Evolutionary conservation across 495 filamentous ascomycete genomes (phyloP).

Genomic region (Penicillium paxilli): DNA sequence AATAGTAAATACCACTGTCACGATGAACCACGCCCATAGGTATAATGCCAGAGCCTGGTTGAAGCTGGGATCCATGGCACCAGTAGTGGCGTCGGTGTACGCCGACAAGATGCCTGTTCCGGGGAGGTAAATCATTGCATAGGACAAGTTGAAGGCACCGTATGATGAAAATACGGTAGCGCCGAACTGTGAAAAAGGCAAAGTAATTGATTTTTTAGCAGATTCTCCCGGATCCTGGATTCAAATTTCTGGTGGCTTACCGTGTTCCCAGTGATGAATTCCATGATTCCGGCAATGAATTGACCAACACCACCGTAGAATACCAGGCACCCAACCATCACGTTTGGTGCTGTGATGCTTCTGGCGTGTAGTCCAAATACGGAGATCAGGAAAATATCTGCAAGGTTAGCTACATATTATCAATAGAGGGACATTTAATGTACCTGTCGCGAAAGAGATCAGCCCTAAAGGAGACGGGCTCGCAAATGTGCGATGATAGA

Average conservation of each 20-base stretch:
- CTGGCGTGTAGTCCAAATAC: neutral
- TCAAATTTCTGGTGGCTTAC: neutral
- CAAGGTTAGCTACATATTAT: neutral
- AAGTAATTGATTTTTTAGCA: neutral
- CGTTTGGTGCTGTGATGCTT: neutral
- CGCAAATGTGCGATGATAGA: conserved; percentile 10
- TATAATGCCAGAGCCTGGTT: conserved; percentile 3
- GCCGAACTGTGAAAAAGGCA: conserved; percentile 7
- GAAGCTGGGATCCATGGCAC: neutral
- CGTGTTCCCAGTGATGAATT: conserved; percentile 11
- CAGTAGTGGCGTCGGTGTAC: neutral
- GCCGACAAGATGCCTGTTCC: conserved; percentile 5
- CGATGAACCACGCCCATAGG: conserved; percentile 3
- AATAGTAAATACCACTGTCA: conserved; percentile 2
- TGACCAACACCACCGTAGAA: conserved; percentile 11
- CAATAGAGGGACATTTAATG: neutral
- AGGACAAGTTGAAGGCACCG: conserved; percentile 7
- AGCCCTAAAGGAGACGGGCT: conserved; percentile 9
- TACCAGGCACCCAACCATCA: conserved; percentile 6
- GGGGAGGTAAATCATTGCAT: conserved; percentile 10
- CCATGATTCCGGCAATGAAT: conserved; percentile 11
- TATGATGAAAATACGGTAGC: conserved; percentile 11
- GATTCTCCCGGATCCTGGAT: neutral
- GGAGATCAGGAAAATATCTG: neutral
- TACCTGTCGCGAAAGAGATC: conserved; percentile 10